Conservation (phyloP, 169 alveolate species). For the Plasmodium knowlesi region DNA sequence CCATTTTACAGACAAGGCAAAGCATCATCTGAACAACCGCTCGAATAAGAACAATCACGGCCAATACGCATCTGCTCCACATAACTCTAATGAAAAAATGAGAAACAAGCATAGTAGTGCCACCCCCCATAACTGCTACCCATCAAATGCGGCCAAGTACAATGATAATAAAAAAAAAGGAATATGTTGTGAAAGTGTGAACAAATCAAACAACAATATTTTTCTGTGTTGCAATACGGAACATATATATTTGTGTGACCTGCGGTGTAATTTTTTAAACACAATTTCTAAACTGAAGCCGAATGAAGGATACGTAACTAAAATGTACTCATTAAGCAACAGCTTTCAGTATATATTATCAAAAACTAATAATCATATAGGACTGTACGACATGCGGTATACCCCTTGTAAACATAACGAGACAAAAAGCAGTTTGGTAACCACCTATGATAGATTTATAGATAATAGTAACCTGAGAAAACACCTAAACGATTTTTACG, state of each 20-base stretch:
- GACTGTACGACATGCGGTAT: slow-evolving; percentile 69
- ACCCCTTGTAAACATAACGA: slow-evolving; percentile 55
- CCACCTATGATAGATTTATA: slow-evolving; percentile 59
- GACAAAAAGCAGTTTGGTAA: slow-evolving; percentile 36
- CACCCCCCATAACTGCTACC: slow-evolving; percentile 49
- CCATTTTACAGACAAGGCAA: background rate
- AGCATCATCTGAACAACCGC: slow-evolving; percentile 12
- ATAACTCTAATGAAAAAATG: slow-evolving; percentile 20
- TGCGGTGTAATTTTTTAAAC: slow-evolving; percentile 73
- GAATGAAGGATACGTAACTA: slow-evolving; percentile 73
- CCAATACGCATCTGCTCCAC: slow-evolving; percentile 11
- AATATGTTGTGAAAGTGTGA: slow-evolving; percentile 67
- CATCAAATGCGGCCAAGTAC: slow-evolving; percentile 73
- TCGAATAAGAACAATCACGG: slow-evolving; percentile 34
- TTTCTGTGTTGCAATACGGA: slow-evolving; percentile 73
- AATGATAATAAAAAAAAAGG: slow-evolving; percentile 76
- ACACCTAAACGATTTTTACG: slow-evolving; percentile 72
- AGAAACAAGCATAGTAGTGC: slow-evolving; percentile 55
- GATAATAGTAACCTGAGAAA: slow-evolving; percentile 75
- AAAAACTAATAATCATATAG: slow-evolving; percentile 75
- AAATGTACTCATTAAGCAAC: slow-evolving; percentile 67
- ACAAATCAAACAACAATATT: slow-evolving; percentile 64
- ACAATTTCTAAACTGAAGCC: slow-evolving; percentile 73
- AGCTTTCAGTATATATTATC: slow-evolving; percentile 76
- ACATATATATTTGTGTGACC: slow-evolving; percentile 58